Base-by-base conservation (phyloP, 495 filamentous ascomycete genomes). In the Trichoderma reesei region DNA sequence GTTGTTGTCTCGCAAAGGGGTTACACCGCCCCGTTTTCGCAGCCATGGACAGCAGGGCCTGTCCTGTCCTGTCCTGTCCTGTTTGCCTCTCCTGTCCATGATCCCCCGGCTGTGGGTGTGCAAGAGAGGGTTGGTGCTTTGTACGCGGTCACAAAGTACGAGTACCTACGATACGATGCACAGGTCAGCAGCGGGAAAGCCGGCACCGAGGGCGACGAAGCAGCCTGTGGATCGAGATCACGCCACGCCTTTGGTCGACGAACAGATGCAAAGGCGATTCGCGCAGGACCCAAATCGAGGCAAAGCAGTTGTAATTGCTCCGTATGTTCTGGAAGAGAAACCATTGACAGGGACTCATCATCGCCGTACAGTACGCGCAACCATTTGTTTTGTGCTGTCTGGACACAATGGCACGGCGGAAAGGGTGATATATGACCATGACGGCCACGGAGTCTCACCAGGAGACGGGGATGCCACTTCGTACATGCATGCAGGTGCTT, bases 1-100 rank as follows among this genome's bases (percentile, higher is more conserved):
- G 31, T 6, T 14, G 20, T 33, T 7, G 20, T 56, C 31, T 56
- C 34, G 34, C 51, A 56, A 56, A 34, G 51, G 31, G 51, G 51
- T n/a, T 56, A n/a, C 51, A 56, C 51, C 20, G 51, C 51, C 51
- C 51, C 51, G 51, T 56, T 56, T 56, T 56, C 37, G 10, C 37
- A 10, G 10, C 34, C 20, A 33, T 26, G 20, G 16, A 7, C 6
- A 3, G 11, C 11, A 18, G 46, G 46, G 16, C 46, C 46, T 51
- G 46, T 51, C 46, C 18, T 51, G 46, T 20, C n/a, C n/a, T n/a
- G n/a, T n/a, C n/a, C n/a, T n/a, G n/a, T n/a, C n/a, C n/a, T n/a
- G n/a, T n/a, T n/a, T n/a, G n/a, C n/a, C n/a, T n/a, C n/a, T 51
- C 51, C 51, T 34, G 18, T 13, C 51, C 16, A n/a, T 31, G 20